Evolutionary conservation across 441 rosid species (phyloP), one percentile per base, ranked within the genome.

Genomic region (Gossypium lobatum): DNA sequence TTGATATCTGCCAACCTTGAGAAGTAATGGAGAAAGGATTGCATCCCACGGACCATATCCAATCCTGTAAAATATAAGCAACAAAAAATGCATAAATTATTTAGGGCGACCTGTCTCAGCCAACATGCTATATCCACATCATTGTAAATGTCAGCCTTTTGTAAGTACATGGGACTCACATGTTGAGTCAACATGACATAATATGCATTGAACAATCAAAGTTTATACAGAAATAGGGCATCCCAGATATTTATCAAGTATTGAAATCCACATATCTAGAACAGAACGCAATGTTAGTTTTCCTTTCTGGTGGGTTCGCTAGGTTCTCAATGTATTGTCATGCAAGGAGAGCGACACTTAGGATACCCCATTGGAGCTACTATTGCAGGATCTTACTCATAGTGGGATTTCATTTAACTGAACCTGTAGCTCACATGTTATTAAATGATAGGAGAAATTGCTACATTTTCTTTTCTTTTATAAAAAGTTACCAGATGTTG

Each of bases 11-110:
- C 98, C 98, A 93, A 45, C 99, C 93, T 83, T 83, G 91, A 76
- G 99, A 91, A 75, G 95, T 91, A 62, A 86, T 71, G 71, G 97
- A 88, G 78, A 92, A 88, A 25, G 97, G 97, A 81, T 87, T 93
- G 86, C 96, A 91, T 60, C 99, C 99, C 66, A 93, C 97, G 7
- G 97, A 93, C 99, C 99, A 96, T 70, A 87, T 81, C 99, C 98
- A 96, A 60, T 91, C 97, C 99, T 96, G 86, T 67, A 85, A 74
- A 82, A 74, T 21, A 70, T 16, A 62, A 6, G 60, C 13, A 28
- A 48, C 17, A 28, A 61, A 26, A 46, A 31, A 26, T 9, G 48
- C 57, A 10, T 34, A 48, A 48, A 66, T 25, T 67, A 48, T 50
- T 48, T 48, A 50, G 14, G 59, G 23, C 25, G 18, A 25, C 21